Percentiles rank a stretch among this genome's conserved stretches.
These are phyloP conservation scores for Cucurbita argyrosperma DNA, from an alignment of 306 rosid species.

Conservation along the genomic window DNA sequence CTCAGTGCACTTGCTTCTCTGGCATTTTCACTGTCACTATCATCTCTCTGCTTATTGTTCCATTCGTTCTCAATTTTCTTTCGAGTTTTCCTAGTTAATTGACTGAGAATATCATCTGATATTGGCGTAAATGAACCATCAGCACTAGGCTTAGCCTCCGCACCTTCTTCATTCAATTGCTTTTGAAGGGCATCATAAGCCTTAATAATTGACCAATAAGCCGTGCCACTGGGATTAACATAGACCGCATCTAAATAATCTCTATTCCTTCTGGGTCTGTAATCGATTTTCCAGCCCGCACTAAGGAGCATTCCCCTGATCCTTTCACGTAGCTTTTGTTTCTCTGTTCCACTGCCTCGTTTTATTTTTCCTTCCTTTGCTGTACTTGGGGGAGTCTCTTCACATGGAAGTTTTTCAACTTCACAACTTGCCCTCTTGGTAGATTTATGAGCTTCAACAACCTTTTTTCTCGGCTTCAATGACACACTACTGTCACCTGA, in stretches of 20 bases:
- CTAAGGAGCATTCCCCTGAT: slow-evolving; percentile 78
- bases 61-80: slow-evolving; percentile 86
- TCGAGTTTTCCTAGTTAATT: slow-evolving; percentile 81
- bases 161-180: slow-evolving; percentile 49
- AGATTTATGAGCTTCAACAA: slow-evolving; percentile 26
- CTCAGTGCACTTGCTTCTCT: slow-evolving; percentile 29
- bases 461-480: slow-evolving; percentile 40
- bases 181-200: slow-evolving; percentile 94
- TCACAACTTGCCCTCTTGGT: slow-evolving; percentile 29
- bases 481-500: slow-evolving; percentile 61
- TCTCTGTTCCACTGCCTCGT: slow-evolving; percentile 92
- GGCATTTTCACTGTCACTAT: slow-evolving; percentile 37
- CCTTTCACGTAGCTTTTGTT: slow-evolving; percentile 77
- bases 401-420: slow-evolving; percentile 44
- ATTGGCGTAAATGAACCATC: slow-evolving; percentile 56
- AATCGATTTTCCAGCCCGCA: slow-evolving; percentile 87
- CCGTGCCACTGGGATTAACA: slow-evolving; percentile 75
- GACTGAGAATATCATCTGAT: slow-evolving; percentile 68
- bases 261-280: slow-evolving; percentile 89
- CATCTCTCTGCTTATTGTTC: slow-evolving; percentile 46
- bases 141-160: slow-evolving; percentile 31
- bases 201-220: slow-evolving; percentile 96
- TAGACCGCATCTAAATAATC: slow-evolving; percentile 97
- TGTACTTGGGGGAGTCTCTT: slow-evolving; percentile 28
- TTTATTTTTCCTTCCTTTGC: slow-evolving; percentile 56